phyloP scores from a whole-genome alignment of 2,329 filamentous ascomycete species.

The Ophiosphaerella herpotricha region DNA sequence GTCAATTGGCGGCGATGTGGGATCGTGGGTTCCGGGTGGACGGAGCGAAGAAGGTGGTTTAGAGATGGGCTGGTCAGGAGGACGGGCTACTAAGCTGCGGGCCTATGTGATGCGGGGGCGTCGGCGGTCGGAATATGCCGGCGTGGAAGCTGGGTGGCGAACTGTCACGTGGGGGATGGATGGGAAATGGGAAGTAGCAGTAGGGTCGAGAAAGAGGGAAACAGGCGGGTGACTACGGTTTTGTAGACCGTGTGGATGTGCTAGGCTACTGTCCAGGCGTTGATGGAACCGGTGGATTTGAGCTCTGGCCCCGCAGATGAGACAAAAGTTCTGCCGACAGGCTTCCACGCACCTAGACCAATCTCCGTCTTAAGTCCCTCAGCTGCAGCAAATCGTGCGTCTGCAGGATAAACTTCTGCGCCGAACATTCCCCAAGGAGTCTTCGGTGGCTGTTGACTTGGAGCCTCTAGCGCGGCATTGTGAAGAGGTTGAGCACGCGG shows the following conservation, averaged over 20 bases:
- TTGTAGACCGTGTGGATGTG: too few species aligned
- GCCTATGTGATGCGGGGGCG: conserved; percentile 19
- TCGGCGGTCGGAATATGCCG: conserved; percentile 18
- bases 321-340: background rate
- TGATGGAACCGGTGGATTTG: too few species aligned
- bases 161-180: background rate
- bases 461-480: too few species aligned
- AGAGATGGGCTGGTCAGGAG: too few species aligned
- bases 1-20: conserved; percentile 21
- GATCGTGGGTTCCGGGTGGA: conserved; percentile 24
- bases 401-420: conserved; percentile 28
- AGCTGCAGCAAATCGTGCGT: conserved; percentile 22
- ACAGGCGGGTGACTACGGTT: too few species aligned
- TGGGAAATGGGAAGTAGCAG: background rate
- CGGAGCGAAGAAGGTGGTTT: conserved; percentile 4
- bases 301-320: background rate
- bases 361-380: background rate
- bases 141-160: background rate
- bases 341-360: conserved; percentile 10
- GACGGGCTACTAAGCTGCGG: conserved; percentile 1
- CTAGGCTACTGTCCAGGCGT: too few species aligned
- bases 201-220: conserved; percentile 12
- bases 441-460: background rate
- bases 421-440: conserved; percentile 9
- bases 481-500: too few species aligned